Conservation (phyloP, 2,329 filamentous ascomycete species). For the Penicillium verrucosum region DNA sequence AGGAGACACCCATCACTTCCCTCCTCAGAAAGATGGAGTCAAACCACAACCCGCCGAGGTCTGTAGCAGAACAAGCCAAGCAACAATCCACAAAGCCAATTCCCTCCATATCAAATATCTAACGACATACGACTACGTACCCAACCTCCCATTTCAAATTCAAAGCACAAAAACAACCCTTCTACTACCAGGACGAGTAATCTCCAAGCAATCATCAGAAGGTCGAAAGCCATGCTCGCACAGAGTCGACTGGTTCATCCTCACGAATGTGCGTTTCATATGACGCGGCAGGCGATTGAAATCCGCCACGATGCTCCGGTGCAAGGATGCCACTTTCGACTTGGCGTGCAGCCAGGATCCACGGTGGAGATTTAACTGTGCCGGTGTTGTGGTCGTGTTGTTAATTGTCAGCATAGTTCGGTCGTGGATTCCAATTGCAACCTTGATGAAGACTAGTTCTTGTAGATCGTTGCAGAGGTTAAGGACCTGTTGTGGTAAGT, state of each 20-base stretch:
- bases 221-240: neutral
- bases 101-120: neutral
- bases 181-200: neutral
- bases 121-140: neutral
- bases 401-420: neutral
- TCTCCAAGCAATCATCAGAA: neutral
- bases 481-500: neutral
- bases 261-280: neutral
- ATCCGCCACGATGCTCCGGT: neutral
- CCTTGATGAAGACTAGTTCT: neutral
- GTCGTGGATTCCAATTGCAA: neutral
- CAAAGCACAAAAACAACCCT: neutral
- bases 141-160: neutral
- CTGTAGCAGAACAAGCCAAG: neutral
- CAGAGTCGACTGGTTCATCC: neutral
- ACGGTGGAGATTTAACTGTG: neutral
- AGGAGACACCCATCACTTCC: neutral
- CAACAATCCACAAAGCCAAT: neutral
- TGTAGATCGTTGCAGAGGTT: neutral
- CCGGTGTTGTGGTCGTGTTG: neutral
- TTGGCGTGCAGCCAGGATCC: neutral
- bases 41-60: too few relatives aligned
- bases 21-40: too few relatives aligned
- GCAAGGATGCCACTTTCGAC: neutral
- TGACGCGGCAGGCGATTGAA: neutral